Conservation (phyloP, 768 basidiomycete species). For the Roridomyces roridus region DNA sequence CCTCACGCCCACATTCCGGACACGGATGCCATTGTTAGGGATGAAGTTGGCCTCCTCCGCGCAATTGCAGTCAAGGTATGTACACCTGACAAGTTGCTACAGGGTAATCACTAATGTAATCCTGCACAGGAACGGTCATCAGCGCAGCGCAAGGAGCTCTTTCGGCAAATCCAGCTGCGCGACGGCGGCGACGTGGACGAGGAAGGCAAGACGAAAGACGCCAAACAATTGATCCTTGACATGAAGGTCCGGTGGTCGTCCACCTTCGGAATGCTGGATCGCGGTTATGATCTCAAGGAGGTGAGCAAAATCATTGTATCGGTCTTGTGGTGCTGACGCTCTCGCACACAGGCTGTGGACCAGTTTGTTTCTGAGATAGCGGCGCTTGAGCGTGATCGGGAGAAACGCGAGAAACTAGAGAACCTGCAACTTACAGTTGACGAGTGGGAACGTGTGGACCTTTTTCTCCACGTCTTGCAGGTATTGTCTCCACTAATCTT, state of each 20-base stretch:
- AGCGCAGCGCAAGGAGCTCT: not conserved
- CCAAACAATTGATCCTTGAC: conserved; percentile 30
- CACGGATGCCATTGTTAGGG: conserved; percentile 1
- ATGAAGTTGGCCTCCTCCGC: conserved; percentile 34
- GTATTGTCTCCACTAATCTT: conserved; percentile 10
- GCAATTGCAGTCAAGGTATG: conserved; percentile 27
- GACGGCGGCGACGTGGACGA: not conserved
- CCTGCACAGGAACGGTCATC: conserved; percentile 24
- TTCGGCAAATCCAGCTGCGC: not conserved
- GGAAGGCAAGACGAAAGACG: no score
- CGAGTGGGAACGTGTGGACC: conserved; percentile 26
- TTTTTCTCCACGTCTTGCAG: conserved; percentile 24
- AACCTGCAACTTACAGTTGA: conserved; percentile 21
- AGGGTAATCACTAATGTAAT: not conserved
- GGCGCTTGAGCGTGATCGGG: conserved; percentile 3
- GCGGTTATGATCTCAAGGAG: not conserved
- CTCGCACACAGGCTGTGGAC: not conserved
- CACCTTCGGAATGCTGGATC: conserved; percentile 32
- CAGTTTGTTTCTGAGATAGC: conserved; percentile 25
- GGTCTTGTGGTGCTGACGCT: not conserved
- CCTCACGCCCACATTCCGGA: conserved; percentile 7
- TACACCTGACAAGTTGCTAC: not conserved
- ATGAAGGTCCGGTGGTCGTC: conserved; percentile 41
- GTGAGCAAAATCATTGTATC: not conserved
- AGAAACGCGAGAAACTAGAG: conserved; percentile 13